These are phyloP conservation scores for Botryotinia globosa DNA, from an alignment of 2,329 filamentous ascomycete genomes.

Conservation along the genomic window DNA sequence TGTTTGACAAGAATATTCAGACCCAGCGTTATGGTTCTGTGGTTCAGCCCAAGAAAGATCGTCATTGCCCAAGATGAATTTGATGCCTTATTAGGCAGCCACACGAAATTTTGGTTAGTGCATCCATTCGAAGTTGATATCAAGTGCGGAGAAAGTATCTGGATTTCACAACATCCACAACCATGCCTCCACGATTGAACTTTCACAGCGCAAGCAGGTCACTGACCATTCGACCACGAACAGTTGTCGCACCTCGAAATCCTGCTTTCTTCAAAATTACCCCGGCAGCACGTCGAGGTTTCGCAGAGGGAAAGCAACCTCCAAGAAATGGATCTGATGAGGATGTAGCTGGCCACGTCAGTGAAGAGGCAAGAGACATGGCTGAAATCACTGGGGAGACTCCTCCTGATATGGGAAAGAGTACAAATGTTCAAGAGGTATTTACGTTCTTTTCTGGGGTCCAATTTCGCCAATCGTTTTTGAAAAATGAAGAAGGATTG, in stretches of 20 bases:
- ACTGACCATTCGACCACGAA: slow-evolving; percentile 43
- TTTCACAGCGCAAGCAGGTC: slow-evolving; percentile 46
- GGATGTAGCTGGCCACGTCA: slow-evolving; percentile 56
- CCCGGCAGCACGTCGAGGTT: slow-evolving; percentile 31
- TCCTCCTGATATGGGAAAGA: slow-evolving; percentile 61
- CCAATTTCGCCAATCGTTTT: neutral
- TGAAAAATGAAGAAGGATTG: slow-evolving; percentile 18
- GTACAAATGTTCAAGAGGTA: slow-evolving; percentile 66
- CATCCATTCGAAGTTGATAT: neutral
- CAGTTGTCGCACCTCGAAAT: slow-evolving; percentile 37
- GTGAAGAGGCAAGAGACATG: slow-evolving; percentile 61
- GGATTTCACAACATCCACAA: slow-evolving; percentile 23
- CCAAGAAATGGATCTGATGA: slow-evolving; percentile 47
- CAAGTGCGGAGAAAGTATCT: slow-evolving; percentile 12
- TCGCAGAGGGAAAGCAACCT: slow-evolving; percentile 34
- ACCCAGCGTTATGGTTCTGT: slow-evolving; percentile 6
- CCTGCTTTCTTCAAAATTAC: slow-evolving; percentile 29
- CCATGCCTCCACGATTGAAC: slow-evolving; percentile 56
- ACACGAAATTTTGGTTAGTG: slow-evolving; percentile 15
- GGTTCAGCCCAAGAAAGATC: slow-evolving; percentile 13
- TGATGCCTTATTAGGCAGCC: slow-evolving; percentile 1
- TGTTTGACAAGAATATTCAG: slow-evolving; percentile 1
- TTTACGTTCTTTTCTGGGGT: slow-evolving; percentile 26
- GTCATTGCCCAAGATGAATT: neutral
- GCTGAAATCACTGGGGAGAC: slow-evolving; percentile 55